Evolutionary conservation across 2,329 filamentous ascomycete species (phyloP), one percentile per base, ranked within the genome.

Genomic region (Aspergillus sp.): DNA sequence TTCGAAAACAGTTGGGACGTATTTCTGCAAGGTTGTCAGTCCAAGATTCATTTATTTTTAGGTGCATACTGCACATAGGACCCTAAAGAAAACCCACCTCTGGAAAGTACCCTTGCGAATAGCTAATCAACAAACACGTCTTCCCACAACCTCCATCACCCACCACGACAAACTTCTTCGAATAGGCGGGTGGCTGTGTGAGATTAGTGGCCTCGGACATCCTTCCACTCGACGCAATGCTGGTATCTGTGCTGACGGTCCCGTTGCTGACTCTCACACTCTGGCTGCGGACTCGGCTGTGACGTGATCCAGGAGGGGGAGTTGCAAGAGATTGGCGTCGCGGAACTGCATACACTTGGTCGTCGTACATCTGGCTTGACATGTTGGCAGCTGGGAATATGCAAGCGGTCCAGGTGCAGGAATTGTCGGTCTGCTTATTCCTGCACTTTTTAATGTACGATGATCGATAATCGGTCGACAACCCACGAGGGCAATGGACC

Each of bases 131-230:
- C 57, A 98, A 76, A 75, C 93, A 98, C 6, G 93, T 98, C 82
- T 98, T 98, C 61, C 93, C 93, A 70, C 93, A 98, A 52, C 93
- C 93, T 60, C 93, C 93, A 69, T 98, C 93, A 52, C 93, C 93
- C 41, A 98, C 93, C 44, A 98, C 93, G 40, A 98, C 93, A 65
- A 98, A 93, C 79, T 98, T 98, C 78, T 98, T 98, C 57, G 91
- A 97, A 73, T 93, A 96, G 48, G 88, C 81, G 3, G 91, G 90
- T 27, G 86, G 88, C 65, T 94, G 88, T 43, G 91, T 96, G 70
- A 91, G 80, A 67, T 88, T 83, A 45, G 91, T 96, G 51, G 79
- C 83, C 49, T 86, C 81, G 42, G 86, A 90, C 68, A 90, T 83
- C 62, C 83, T 78, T 59, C 84, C 85, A 44, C 73, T 75, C 50